These are phyloP conservation scores for Arctostaphylos glauca DNA, from an alignment of 148 eudicot species.

Conservation along the genomic window DNA sequence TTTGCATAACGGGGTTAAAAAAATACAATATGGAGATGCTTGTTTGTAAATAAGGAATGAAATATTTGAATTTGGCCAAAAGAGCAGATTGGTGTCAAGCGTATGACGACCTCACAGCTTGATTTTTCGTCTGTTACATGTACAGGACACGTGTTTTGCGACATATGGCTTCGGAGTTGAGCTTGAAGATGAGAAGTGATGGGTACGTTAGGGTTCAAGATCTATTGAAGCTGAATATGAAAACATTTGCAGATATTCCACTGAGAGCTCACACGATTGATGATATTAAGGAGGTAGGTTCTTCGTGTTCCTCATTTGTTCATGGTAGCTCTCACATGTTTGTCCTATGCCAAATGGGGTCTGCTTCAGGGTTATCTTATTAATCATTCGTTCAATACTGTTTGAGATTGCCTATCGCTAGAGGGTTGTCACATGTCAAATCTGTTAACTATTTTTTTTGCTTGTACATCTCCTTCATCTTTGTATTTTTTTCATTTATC, in stretches of 20 bases:
- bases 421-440: background rate
- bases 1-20: background rate
- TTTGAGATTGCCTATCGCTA: background rate
- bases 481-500: background rate
- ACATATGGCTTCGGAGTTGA: conserved; percentile 76
- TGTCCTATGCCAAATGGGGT: background rate
- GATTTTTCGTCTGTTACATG: background rate
- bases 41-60: background rate
- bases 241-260: conserved; percentile 69
- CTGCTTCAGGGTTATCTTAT: background rate
- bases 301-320: background rate
- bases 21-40: conserved; percentile 2
- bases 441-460: background rate
- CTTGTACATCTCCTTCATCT: background rate
- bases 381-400: background rate
- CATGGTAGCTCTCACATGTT: background rate
- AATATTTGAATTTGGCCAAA: background rate
- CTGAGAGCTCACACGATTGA: conserved; percentile 71
- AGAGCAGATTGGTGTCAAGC: background rate
- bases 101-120: background rate
- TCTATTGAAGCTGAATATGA: conserved; percentile 59
- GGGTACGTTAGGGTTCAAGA: conserved; percentile 88
- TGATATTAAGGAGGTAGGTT: conserved; percentile 82
- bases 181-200: conserved; percentile 76
- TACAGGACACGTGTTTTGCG: conserved; percentile 78